phyloP scores from a whole-genome alignment of 1,284 basidiomycete genomes.

The Pyrrhoderma lamaoense region DNA sequence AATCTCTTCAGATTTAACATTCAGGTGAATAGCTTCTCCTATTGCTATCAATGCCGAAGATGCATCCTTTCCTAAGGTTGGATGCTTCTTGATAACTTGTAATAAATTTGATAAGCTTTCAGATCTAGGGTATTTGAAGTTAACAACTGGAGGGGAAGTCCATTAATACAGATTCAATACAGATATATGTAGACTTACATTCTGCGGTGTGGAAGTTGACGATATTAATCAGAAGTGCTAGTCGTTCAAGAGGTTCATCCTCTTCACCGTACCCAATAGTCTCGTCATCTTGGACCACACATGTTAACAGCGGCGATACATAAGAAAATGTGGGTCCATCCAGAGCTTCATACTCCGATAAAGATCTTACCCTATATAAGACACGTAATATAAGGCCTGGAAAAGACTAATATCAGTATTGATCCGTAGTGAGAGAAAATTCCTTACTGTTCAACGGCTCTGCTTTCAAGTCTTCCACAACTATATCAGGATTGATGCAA shows the following conservation, averaged over 20 bases:
- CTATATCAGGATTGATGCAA: conserved; percentile 52
- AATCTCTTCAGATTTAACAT: conserved; percentile 59
- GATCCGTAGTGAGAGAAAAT: neutral
- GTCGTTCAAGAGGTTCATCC: conserved; percentile 83
- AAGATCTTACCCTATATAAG: conserved; percentile 77
- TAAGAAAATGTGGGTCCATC: conserved; percentile 85
- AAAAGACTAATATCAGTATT: neutral
- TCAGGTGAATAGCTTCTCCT: conserved; percentile 74
- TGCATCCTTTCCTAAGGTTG: conserved; percentile 81
- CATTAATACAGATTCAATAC: neutral
- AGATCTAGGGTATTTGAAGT: conserved; percentile 65
- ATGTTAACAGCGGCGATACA: conserved; percentile 68
- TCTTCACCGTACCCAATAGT: conserved; percentile 50
- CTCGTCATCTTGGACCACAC: conserved; percentile 66
- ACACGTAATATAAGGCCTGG: conserved; percentile 77
- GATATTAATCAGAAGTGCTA: conserved; percentile 78
- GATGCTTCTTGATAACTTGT: conserved; percentile 70
- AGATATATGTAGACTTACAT: conserved; percentile 47
- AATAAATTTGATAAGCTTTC: conserved; percentile 69
- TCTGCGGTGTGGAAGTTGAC: conserved; percentile 82
- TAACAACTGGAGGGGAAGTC: conserved; percentile 42
- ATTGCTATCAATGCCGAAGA: conserved; percentile 79
- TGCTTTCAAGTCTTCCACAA: conserved; percentile 67
- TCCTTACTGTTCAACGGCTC: conserved; percentile 65
- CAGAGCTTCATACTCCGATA: conserved; percentile 79